Evolutionary conservation across 306 rosid species (phyloP), one percentile per base, ranked within the genome.

Genomic region (Pterocarpus macrocarpus): DNA sequence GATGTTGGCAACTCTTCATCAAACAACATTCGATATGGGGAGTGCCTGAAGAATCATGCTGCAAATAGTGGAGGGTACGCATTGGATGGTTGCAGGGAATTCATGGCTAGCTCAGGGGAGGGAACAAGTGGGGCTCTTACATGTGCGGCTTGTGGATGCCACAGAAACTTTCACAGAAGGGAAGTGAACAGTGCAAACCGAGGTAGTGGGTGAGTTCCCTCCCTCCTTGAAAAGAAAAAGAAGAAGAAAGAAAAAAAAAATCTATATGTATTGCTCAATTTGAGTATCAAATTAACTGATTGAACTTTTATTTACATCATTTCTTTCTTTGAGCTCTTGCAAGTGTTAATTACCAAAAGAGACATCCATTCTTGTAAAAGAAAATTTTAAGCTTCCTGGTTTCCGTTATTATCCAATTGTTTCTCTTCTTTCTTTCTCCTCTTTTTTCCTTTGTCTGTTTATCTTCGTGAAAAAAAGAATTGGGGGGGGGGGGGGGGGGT

Each of bases 81-180:
- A 2, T 86, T 93, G 74, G 99, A 95, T 75, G 99, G 99, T 0
- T 95, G 99, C 87, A 85, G 90, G 34, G 97, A 95, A 28, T 95
- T 95, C 87, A 84, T 95, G 94, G 94, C 99, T 0, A 85, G 86
- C 10, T 83, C 86, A 0, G 86, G 72, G 3, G 95, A 91, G 7
- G 97, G 94, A 59, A 80, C 95, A 5, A 36, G 57, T 47, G 89
- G 66, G 34, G 97, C 88, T 0, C 94, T 95, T 39, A 73, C 84
- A 1, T 95, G 99, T 74, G 99, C 99, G 0, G 97, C 97, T 65
- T 95, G 99, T 8, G 97, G 92, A 17, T 95, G 98, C 79, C 98
- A 95, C 77, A 70, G 98, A 61, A 95, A 87, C 77, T 95, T 95
- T 43, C 98, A 95, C 55, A 68, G 85, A 80, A 90, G 88, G 76